A percentile compares a stretch with the other conserved stretches of the same genome.
These are phyloP conservation scores for Henckelia pumila DNA, from an alignment of 257 asterid genomes.

Conservation along the genomic window DNA sequence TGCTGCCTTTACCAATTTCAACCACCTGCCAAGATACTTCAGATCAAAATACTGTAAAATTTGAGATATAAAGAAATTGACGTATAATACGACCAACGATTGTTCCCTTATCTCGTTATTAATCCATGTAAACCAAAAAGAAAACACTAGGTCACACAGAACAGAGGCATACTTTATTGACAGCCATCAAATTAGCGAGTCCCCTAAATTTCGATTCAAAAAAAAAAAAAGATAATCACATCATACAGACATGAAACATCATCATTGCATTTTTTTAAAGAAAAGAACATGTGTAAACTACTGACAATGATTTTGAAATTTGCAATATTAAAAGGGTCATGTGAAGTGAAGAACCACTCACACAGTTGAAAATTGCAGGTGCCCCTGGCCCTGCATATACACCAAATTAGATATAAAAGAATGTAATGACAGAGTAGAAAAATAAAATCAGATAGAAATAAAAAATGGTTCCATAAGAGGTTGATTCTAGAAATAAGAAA, in stretches of 20 bases:
- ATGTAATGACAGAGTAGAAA: neutral
- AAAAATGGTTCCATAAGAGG: neutral
- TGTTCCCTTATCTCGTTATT: neutral
- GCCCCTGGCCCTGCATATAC: constrained; percentile 86
- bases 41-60: neutral
- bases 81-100: too few relatives aligned
- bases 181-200: neutral
- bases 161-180: neutral
- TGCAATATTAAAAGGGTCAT: neutral
- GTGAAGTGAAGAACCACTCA: constrained; percentile 39
- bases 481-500: neutral
- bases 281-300: constrained; percentile 3
- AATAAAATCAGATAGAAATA: neutral
- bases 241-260: too few relatives aligned
- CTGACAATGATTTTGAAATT: neutral
- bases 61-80: too few relatives aligned
- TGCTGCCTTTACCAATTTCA: constrained; percentile 89
- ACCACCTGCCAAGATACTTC: constrained; percentile 54
- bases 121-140: neutral
- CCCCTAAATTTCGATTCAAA: too few relatives aligned
- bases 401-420: constrained; percentile 12
- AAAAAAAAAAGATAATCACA: too few relatives aligned
- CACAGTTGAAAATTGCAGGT: constrained; percentile 80
- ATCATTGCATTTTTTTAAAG: neutral
- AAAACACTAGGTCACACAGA: neutral